Conservation (phyloP, 164 flowering plant genomes). For the Magnolia changhungtana region DNA sequence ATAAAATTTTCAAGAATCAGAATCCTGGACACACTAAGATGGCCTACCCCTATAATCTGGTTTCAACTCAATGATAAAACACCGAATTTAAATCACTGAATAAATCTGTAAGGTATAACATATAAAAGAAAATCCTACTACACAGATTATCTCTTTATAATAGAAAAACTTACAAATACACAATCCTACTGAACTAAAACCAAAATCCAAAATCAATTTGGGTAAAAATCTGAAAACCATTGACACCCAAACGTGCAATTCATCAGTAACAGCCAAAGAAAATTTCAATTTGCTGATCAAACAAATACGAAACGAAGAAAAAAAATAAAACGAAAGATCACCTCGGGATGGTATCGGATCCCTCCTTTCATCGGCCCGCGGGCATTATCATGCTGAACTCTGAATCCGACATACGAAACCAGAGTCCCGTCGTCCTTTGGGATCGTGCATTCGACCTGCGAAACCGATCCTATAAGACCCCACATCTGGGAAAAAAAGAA, state of each 20-base stretch:
- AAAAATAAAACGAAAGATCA: slow-evolving; percentile 6
- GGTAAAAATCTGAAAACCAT: too few species aligned
- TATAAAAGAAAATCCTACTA: too few species aligned
- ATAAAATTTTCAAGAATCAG: neutral
- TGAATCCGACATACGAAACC: slow-evolving; percentile 6
- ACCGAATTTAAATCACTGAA: neutral
- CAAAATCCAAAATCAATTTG: too few species aligned
- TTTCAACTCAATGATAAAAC: neutral
- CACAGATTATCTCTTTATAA: too few species aligned
- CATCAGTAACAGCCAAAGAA: too few species aligned
- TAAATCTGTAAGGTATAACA: too few species aligned
- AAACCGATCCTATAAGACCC: slow-evolving; percentile 3
- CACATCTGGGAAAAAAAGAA: neutral
- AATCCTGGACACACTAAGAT: neutral
- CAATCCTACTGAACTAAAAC: too few species aligned
- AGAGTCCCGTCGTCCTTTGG: slow-evolving; percentile 87
- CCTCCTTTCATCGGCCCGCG: slow-evolving; percentile 20
- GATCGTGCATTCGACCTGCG: slow-evolving; percentile 90
- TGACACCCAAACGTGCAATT: too few species aligned
- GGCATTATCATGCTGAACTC: slow-evolving; percentile 13
- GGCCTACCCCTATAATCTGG: neutral
- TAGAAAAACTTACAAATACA: too few species aligned
- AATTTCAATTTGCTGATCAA: neutral
- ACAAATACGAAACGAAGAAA: neutral
- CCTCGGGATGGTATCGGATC: slow-evolving; percentile 96